Conservation (phyloP, 169 alveolate species). For the Cryptosporidium tyzzeri region DNA sequence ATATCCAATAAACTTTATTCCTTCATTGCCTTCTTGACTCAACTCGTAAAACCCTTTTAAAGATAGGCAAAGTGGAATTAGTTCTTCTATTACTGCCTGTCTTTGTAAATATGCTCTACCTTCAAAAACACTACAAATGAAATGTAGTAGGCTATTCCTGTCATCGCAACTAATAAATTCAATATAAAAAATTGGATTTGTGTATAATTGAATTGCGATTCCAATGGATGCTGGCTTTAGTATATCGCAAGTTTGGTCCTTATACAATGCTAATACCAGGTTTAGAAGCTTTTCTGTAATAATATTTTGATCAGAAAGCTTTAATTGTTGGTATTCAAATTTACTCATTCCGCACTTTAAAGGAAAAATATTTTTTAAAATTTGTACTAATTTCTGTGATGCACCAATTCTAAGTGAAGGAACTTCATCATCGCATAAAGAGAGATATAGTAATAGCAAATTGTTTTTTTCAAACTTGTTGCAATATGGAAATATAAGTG, state of each 20-base stretch:
- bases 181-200: slow-evolving; percentile 51
- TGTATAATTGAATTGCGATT: slow-evolving; percentile 60
- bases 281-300: slow-evolving; percentile 63
- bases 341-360: slow-evolving; percentile 39
- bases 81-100: slow-evolving; percentile 34
- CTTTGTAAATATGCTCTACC: slow-evolving; percentile 25
- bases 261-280: slow-evolving; percentile 10
- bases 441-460: slow-evolving; percentile 35
- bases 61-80: slow-evolving; percentile 41
- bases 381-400: slow-evolving; percentile 41
- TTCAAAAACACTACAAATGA: slow-evolving; percentile 26
- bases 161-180: slow-evolving; percentile 55
- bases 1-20: slow-evolving; percentile 4
- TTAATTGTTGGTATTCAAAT: slow-evolving; percentile 22
- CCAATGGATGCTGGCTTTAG: slow-evolving; percentile 62
- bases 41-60: slow-evolving; percentile 37
- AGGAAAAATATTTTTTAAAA: slow-evolving; percentile 56
- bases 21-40: neutral
- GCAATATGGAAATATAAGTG: slow-evolving; percentile 60
- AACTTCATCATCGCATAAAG: slow-evolving; percentile 72
- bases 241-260: slow-evolving; percentile 55
- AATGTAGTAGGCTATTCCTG: slow-evolving; percentile 20
- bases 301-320: slow-evolving; percentile 46
- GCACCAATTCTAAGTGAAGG: slow-evolving; percentile 73
- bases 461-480: slow-evolving; percentile 37